Percentiles rank a stretch among this genome's conserved stretches.
Conservation (phyloP, 106 monocot genomes). For the Posidonia australis region DNA sequence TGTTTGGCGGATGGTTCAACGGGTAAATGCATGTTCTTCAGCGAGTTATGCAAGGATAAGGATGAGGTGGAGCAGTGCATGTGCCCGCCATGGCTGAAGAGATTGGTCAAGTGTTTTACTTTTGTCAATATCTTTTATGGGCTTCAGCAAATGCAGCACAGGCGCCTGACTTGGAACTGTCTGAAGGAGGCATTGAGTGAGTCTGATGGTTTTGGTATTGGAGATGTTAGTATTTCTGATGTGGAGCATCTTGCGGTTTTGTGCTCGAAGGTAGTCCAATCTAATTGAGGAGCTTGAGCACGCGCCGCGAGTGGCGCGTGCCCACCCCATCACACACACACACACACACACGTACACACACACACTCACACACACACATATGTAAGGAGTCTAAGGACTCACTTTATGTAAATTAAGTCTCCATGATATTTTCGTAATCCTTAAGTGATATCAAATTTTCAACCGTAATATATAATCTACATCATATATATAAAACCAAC, state of each 20-base stretch:
- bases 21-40: constrained; percentile 35
- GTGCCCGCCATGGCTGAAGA: constrained; percentile 73
- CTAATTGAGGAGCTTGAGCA: neutral
- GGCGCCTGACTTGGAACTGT: constrained; percentile 30
- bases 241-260: constrained; percentile 48
- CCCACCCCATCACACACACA: too few relatives aligned
- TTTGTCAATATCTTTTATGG: constrained; percentile 57
- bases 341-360: too few relatives aligned
- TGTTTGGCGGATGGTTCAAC: constrained; percentile 39
- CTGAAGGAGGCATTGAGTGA: constrained; percentile 38
- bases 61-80: constrained; percentile 15
- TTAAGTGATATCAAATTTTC: too few relatives aligned
- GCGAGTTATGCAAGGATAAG: constrained; percentile 10
- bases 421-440: too few relatives aligned
- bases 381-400: too few relatives aligned
- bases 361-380: too few relatives aligned
- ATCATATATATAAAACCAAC: too few relatives aligned
- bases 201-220: constrained; percentile 22
- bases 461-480: too few relatives aligned
- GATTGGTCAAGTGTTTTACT: constrained; percentile 50
- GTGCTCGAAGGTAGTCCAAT: constrained; percentile 50
- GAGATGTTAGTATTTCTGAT: constrained; percentile 30
- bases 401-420: too few relatives aligned
- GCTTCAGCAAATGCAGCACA: constrained; percentile 33
- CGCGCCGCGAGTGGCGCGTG: too few relatives aligned